Percentiles rank a stretch among this genome's conserved stretches.
These are phyloP conservation scores for Gossypium trilobum DNA, from an alignment of 441 rosid species.

Conservation along the genomic window DNA sequence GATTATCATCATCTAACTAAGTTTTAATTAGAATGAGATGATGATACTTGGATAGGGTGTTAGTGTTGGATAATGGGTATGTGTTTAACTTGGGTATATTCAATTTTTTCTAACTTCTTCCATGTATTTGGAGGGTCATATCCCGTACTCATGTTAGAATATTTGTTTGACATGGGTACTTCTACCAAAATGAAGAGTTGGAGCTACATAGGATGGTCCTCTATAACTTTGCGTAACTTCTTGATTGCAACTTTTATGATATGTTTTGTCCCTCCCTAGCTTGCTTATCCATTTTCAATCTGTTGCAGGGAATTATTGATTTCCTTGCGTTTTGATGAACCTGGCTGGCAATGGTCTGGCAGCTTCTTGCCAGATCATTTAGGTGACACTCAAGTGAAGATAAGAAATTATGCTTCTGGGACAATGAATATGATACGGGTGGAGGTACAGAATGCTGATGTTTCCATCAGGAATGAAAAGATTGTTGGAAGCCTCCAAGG, in stretches of 20 bases:
- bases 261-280: not conserved
- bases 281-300: slow-evolving; percentile 16
- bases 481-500: slow-evolving; percentile 65
- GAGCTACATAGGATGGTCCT: not conserved
- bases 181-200: not conserved
- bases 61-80: not conserved
- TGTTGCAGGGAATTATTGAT: slow-evolving; percentile 72
- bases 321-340: slow-evolving; percentile 76
- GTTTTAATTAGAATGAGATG: not conserved
- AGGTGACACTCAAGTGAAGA: slow-evolving; percentile 91
- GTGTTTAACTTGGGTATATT: not conserved
- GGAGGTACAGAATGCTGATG: slow-evolving; percentile 88
- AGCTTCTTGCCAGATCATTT: slow-evolving; percentile 91
- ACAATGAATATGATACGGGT: slow-evolving; percentile 70
- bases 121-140: not conserved
- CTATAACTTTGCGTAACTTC: not conserved
- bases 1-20: not conserved
- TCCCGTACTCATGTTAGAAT: not conserved
- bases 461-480: slow-evolving; percentile 67
- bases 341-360: slow-evolving; percentile 99
- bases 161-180: not conserved
- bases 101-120: not conserved
- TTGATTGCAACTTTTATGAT: slow-evolving; percentile 1
- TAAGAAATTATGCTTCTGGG: slow-evolving; percentile 71
- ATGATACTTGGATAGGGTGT: not conserved